Conservation (phyloP, 768 basidiomycete species). For the Amanita polypyramis region DNA sequence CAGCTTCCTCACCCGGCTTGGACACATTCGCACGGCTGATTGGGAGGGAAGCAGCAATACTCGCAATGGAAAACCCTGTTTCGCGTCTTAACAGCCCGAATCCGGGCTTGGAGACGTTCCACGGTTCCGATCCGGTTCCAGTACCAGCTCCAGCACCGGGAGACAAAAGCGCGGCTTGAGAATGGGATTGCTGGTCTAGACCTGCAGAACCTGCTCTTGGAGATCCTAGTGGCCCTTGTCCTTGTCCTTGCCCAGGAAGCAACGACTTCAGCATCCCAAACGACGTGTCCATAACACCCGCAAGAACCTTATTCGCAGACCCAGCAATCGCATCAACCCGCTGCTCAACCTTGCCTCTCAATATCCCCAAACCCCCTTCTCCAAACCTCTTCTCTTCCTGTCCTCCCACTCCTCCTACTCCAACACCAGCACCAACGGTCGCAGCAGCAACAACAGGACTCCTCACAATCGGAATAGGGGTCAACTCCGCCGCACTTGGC, state of each 20-base stretch:
- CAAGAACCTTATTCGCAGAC: slow-evolving; percentile 78
- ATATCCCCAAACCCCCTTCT: slow-evolving; percentile 37
- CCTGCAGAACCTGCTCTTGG: slow-evolving; percentile 7
- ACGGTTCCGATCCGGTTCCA: slow-evolving; percentile 14
- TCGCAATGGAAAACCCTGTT: slow-evolving; percentile 76
- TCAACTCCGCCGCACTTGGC: slow-evolving; percentile 65
- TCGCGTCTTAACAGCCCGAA: slow-evolving; percentile 67
- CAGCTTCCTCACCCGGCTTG: slow-evolving; percentile 22
- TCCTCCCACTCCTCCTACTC: neutral
- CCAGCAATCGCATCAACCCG: slow-evolving; percentile 71
- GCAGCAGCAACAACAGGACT: slow-evolving; percentile 21
- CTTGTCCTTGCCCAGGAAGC: slow-evolving; percentile 29
- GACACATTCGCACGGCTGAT: slow-evolving; percentile 31
- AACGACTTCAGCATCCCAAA: slow-evolving; percentile 81
- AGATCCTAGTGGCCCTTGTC: neutral
- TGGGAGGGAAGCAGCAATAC: slow-evolving; percentile 51
- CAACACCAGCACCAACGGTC: neutral
- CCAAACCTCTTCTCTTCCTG: neutral
- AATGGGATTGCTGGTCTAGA: neutral
- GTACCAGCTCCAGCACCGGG: slow-evolving; percentile 17
- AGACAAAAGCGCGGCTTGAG: slow-evolving; percentile 13
- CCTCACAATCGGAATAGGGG: slow-evolving; percentile 67
- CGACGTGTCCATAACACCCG: slow-evolving; percentile 82
- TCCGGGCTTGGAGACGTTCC: slow-evolving; percentile 34
- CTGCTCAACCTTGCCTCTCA: slow-evolving; percentile 70